phyloP scores from a whole-genome alignment of 2,329 filamentous ascomycete species.

The Thielaviopsis euricoi region DNA sequence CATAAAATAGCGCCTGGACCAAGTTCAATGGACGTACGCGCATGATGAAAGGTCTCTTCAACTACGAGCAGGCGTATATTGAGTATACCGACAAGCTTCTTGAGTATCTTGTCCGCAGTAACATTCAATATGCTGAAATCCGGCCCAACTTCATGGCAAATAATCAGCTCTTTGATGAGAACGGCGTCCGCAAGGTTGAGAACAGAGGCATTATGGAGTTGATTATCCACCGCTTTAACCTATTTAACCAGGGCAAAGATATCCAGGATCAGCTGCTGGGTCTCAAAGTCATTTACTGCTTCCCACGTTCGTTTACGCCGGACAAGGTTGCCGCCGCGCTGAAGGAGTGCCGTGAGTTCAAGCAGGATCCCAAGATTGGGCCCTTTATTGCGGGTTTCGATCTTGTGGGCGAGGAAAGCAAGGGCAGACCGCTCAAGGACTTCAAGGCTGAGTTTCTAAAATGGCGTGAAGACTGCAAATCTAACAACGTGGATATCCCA shows the following conservation, averaged over 20 bases:
- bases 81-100: constrained; percentile 44
- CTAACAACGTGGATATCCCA: constrained; percentile 38
- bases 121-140: constrained; percentile 56
- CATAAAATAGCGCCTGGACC: constrained; percentile 30
- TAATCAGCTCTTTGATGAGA: constrained; percentile 43
- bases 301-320: constrained; percentile 41
- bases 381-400: constrained; percentile 53
- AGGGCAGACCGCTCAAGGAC: constrained; percentile 39
- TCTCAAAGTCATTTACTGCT: constrained; percentile 57
- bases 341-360: constrained; percentile 44
- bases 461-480: constrained; percentile 36
- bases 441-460: constrained; percentile 38
- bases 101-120: constrained; percentile 44
- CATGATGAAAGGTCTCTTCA: constrained; percentile 57
- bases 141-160: constrained; percentile 50
- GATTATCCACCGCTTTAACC: constrained; percentile 35
- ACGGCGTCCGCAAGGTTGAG: constrained; percentile 34
- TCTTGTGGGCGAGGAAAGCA: constrained; percentile 50
- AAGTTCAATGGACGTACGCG: constrained; percentile 53
- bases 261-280: constrained; percentile 32
- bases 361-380: constrained; percentile 29
- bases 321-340: constrained; percentile 34
- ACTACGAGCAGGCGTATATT: constrained; percentile 46
- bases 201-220: constrained; percentile 45
- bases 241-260: constrained; percentile 22